Base-by-base conservation (phyloP, 2,329 filamentous ascomycete species). In the Cercospora janseana region DNA sequence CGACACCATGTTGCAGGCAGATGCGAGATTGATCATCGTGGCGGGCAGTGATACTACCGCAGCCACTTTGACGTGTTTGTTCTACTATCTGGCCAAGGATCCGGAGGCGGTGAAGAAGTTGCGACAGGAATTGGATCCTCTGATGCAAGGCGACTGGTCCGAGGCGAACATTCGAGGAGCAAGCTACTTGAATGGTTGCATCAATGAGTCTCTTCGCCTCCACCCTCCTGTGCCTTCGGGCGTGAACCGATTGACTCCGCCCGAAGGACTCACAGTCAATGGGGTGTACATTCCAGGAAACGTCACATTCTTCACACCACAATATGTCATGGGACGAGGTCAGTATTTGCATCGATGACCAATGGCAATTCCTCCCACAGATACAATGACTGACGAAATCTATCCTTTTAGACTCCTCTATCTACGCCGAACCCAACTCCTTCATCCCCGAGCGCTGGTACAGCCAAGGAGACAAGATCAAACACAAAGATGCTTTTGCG, bases 11-110 rank as follows among this genome's bases (percentile, higher is more conserved):
- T 40, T 66, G 44, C 62, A 62, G 35, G 63, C 59, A 4, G 64
- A 66, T 47, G 57, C 61, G 16, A 54, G 62, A 10, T 44, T 66
- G 24, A 63, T 72, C 40, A 69, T 72, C 21, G 63, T 71, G n/a
- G 70, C 70, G 9, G 69, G 70, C 4, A 71, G 67, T 27, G 74
- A 76, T 52, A 76, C 73, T 3, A 74, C 71, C 0, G 65, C 72
- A 4, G 65, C 68, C 0, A 68, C 72, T 0, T 60, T 76, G 10
- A 67, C 70, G 0, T 65, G 66, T 43, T 55, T 75, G 9, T 72
- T 77, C 60, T 76, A 70, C 55, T 61, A 70, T 35, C 59, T 71
- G 1, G 66, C 64, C 6, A 59, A 60, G 5, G 57, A 69, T 23
- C 63, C 62, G 4, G 61, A 57, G 15, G 55, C 48, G 16, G 56